Conservation (phyloP, 1,139 yeast genomes). For the Protomyces gravidus region DNA sequence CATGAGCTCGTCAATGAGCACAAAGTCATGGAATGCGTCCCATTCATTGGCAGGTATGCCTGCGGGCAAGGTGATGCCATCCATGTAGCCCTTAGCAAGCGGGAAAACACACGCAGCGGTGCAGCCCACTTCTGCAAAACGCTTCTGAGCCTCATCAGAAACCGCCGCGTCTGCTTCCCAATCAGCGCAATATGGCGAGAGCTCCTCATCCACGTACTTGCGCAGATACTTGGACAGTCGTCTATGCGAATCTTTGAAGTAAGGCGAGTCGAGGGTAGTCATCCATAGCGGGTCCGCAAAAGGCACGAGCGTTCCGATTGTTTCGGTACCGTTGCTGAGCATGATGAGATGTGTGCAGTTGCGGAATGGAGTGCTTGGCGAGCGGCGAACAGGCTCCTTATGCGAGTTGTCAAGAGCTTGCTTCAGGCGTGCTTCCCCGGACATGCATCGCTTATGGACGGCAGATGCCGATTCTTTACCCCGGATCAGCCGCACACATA, state of each 20-base stretch:
- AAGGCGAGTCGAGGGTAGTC: constrained; percentile 45
- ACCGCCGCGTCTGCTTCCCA: constrained; percentile 45
- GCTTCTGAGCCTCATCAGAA: constrained; percentile 36
- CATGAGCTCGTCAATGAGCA: constrained; percentile 55
- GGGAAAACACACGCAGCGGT: constrained; percentile 40
- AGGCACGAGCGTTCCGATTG: constrained; percentile 44
- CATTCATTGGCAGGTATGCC: constrained; percentile 76
- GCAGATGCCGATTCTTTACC: too few species aligned
- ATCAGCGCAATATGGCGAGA: constrained; percentile 43
- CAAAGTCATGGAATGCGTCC: constrained; percentile 90
- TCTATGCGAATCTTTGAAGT: constrained; percentile 44
- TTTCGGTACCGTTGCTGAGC: neutral
- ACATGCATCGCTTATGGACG: too few species aligned
- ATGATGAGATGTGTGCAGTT: too few species aligned
- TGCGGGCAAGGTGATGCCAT: constrained; percentile 63
- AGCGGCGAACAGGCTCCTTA: too few species aligned
- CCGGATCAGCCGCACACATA: too few species aligned
- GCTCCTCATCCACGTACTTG: constrained; percentile 43
- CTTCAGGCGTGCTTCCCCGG: too few species aligned
- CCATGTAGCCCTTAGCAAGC: constrained; percentile 45
- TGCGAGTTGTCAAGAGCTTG: too few species aligned
- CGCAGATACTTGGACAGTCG: constrained; percentile 44
- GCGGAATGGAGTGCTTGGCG: too few species aligned
- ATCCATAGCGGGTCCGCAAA: constrained; percentile 48
- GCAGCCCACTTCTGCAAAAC: constrained; percentile 37